Percentiles rank a stretch among this genome's conserved stretches.
These are phyloP conservation scores for Hygrophoropsis aurantiaca DNA, from an alignment of 768 basidiomycete genomes.

Conservation along the genomic window DNA sequence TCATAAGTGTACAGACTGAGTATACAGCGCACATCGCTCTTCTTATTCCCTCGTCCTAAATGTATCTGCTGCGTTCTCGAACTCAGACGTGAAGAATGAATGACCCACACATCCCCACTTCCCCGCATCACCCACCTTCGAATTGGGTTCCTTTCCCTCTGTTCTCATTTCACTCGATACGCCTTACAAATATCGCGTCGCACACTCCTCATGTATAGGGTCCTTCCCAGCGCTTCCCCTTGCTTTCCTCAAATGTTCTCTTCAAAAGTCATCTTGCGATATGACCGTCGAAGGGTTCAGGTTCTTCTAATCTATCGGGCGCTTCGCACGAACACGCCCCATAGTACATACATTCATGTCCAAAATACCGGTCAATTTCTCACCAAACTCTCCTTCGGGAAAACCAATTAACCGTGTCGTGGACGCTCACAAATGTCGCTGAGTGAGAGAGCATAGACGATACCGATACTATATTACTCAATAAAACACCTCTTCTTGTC, in stretches of 20 bases:
- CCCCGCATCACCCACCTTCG: conserved; percentile 22
- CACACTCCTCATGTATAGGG: conserved; percentile 1
- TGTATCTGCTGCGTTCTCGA: conserved; percentile 3
- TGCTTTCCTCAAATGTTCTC: conserved; percentile 15
- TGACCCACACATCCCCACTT: conserved; percentile 14
- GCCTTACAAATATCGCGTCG: conserved; percentile 1
- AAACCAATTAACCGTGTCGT: too few species aligned
- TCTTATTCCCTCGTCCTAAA: conserved; percentile 4
- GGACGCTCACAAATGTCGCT: too few species aligned
- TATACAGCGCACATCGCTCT: background rate
- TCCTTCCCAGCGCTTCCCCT: conserved; percentile 13
- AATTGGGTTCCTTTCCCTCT: conserved; percentile 2
- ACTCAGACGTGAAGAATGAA: conserved; percentile 6
- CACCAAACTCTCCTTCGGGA: background rate
- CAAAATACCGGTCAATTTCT: conserved; percentile 1
- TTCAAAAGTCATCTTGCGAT: conserved; percentile 17
- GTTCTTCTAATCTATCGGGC: conserved; percentile 2
- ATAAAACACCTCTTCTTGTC: too few species aligned
- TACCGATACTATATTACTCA: too few species aligned
- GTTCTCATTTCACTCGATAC: background rate
- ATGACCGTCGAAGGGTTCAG: conserved; percentile 11
- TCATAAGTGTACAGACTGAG: too few species aligned
- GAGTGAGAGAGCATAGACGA: too few species aligned
- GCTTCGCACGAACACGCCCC: conserved; percentile 1
- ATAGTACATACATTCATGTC: background rate